Evolutionary conservation across 345 rosid species (phyloP).

Genomic region (Lumnitzera racemosa): DNA sequence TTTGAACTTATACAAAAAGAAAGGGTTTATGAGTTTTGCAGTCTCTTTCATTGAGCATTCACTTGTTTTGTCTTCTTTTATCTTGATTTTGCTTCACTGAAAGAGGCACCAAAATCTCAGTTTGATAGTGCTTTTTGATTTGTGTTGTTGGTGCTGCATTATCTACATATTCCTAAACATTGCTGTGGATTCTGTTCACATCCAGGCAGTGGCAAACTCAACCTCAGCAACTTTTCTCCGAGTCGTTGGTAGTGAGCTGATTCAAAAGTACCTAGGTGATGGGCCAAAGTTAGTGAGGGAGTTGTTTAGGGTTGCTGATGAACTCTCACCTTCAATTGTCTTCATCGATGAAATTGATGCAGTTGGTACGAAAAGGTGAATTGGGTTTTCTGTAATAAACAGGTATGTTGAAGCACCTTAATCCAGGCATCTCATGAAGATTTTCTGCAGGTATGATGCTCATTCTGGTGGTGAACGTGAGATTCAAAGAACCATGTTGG

Average conservation of each 20-base stretch:
- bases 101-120: too few relatives aligned
- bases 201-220: slow-evolving; percentile 94
- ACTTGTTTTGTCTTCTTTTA: too few relatives aligned
- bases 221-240: slow-evolving; percentile 96
- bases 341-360: slow-evolving; percentile 99
- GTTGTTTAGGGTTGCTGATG: slow-evolving; percentile 95
- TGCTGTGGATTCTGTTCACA: slow-evolving; percentile 1
- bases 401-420: background rate
- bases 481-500: slow-evolving; percentile 98
- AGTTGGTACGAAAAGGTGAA: slow-evolving; percentile 88
- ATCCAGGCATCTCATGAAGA: background rate
- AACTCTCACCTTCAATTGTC: slow-evolving; percentile 87
- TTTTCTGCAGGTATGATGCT: slow-evolving; percentile 62
- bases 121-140: too few relatives aligned
- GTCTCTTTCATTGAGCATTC: too few relatives aligned
- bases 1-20: too few relatives aligned
- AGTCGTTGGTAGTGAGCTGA: slow-evolving; percentile 94
- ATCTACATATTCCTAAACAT: too few relatives aligned
- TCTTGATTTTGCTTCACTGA: too few relatives aligned
- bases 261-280: slow-evolving; percentile 96
- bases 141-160: too few relatives aligned
- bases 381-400: background rate
- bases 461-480: slow-evolving; percentile 98
- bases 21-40: too few relatives aligned
- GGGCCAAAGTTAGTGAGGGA: slow-evolving; percentile 96